Percentiles rank a stretch among this genome's conserved stretches.
phyloP scores from a whole-genome alignment of 2,329 filamentous ascomycete genomes.

The Pezicula carpinea region DNA sequence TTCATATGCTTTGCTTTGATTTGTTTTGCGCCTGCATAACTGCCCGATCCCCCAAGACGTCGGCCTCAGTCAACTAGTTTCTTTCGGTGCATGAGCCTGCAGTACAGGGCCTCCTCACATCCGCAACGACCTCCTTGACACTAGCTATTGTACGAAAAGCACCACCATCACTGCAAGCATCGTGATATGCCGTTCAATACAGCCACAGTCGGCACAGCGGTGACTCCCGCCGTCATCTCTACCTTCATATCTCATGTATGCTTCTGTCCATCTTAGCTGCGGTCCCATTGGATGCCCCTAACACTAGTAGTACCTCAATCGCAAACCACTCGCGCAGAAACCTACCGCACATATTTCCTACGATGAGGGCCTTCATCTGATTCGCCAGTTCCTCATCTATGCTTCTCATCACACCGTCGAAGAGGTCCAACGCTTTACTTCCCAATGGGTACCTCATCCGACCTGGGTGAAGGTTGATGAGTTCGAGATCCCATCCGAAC shows the following conservation, averaged over 20 bases:
- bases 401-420: slow-evolving; percentile 88
- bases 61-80: neutral
- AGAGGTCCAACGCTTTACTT: slow-evolving; percentile 85
- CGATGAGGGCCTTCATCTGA: slow-evolving; percentile 83
- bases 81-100: slow-evolving; percentile 4
- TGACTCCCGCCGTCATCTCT: slow-evolving; percentile 82
- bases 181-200: slow-evolving; percentile 58
- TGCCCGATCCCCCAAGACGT: too few relatives aligned
- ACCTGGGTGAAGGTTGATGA: slow-evolving; percentile 80
- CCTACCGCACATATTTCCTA: slow-evolving; percentile 91
- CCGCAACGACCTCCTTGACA: neutral
- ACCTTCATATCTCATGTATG: slow-evolving; percentile 83
- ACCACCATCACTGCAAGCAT: neutral
- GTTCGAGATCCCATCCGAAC: slow-evolving; percentile 57
- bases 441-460: slow-evolving; percentile 86
- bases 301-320: slow-evolving; percentile 67
- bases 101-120: neutral
- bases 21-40: too few relatives aligned
- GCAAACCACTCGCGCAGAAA: slow-evolving; percentile 68
- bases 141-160: too few relatives aligned
- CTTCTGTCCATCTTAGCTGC: slow-evolving; percentile 11
- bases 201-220: slow-evolving; percentile 73
- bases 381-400: slow-evolving; percentile 80
- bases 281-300: neutral
- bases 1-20: too few relatives aligned